Percentiles rank a stretch among this genome's conserved stretches.
These are phyloP conservation scores for Botrytis byssoidea DNA, from an alignment of 2,329 filamentous ascomycete species.

Conservation along the genomic window DNA sequence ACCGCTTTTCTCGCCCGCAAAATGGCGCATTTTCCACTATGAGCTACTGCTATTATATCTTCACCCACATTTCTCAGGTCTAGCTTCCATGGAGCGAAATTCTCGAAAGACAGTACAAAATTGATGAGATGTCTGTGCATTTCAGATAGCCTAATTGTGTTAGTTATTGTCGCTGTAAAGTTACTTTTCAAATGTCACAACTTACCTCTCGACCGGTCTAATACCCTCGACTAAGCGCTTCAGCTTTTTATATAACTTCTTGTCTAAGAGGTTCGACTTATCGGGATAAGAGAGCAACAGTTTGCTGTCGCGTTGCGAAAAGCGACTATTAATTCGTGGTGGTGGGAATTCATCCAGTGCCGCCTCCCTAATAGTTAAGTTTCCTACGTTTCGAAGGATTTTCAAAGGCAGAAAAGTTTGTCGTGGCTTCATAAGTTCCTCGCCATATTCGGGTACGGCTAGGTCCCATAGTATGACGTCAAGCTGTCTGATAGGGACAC, in stretches of 20 bases:
- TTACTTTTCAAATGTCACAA: neutral
- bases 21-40: neutral
- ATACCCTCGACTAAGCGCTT: neutral
- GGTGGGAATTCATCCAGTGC: neutral
- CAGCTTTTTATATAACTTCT: neutral
- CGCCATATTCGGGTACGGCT: too few relatives aligned
- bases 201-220: neutral
- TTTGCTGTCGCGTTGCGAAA: neutral
- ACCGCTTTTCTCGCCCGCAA: neutral
- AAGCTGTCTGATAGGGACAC: neutral
- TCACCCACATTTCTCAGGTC: neutral
- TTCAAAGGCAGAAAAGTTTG: neutral
- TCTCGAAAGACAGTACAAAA: neutral
- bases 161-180: neutral
- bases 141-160: neutral
- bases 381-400: neutral
- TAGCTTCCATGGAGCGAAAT: neutral
- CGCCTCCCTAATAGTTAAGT: neutral
- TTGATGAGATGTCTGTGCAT: neutral
- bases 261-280: neutral
- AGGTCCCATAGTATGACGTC: neutral
- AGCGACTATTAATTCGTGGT: neutral
- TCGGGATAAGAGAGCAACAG: neutral
- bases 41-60: neutral
- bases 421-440: neutral